phyloP scores from a whole-genome alignment of 2,329 filamentous ascomycete species.

The Alternaria sp. region DNA sequence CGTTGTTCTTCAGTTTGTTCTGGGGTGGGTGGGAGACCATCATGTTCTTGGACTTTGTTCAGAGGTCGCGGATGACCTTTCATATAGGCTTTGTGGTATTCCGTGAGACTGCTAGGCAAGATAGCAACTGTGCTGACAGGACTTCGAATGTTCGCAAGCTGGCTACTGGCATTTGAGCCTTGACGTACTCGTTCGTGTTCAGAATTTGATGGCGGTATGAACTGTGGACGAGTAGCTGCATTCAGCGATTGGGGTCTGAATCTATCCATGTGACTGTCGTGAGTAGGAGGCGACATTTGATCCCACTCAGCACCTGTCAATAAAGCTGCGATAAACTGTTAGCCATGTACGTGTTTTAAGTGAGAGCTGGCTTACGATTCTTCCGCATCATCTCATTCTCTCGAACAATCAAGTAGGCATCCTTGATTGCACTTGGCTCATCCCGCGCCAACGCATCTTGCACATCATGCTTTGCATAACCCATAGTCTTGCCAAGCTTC shows the following conservation, averaged over 20 bases:
- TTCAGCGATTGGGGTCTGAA: slow-evolving; percentile 47
- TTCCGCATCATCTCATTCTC: slow-evolving; percentile 98
- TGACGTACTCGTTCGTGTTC: slow-evolving; percentile 55
- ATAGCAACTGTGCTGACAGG: slow-evolving; percentile 84
- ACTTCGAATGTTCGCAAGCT: slow-evolving; percentile 50
- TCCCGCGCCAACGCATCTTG: slow-evolving; percentile 90
- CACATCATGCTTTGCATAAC: slow-evolving; percentile 93
- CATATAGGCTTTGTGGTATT: slow-evolving; percentile 91
- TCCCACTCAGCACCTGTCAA: slow-evolving; percentile 63
- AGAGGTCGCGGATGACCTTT: slow-evolving; percentile 64
- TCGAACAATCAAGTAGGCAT: slow-evolving; percentile 96
- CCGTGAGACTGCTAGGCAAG: slow-evolving; percentile 86
- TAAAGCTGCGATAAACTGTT: slow-evolving; percentile 55
- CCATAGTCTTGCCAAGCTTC: slow-evolving; percentile 98
- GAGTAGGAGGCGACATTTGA: slow-evolving; percentile 64
- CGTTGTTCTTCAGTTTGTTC: slow-evolving; percentile 67
- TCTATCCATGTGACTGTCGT: slow-evolving; percentile 47
- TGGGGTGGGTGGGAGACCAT: slow-evolving; percentile 50
- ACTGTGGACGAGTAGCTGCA: slow-evolving; percentile 42
- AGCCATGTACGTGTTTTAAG: slow-evolving; percentile 11
- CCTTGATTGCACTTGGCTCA: slow-evolving; percentile 97
- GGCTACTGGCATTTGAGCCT: slow-evolving; percentile 54
- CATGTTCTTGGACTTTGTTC: slow-evolving; percentile 26
- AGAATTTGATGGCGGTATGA: slow-evolving; percentile 33
- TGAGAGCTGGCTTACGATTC: slow-evolving; percentile 73